Conservation (phyloP, 352 stramenopile genomes). For the Globisporangium camurandrum region DNA sequence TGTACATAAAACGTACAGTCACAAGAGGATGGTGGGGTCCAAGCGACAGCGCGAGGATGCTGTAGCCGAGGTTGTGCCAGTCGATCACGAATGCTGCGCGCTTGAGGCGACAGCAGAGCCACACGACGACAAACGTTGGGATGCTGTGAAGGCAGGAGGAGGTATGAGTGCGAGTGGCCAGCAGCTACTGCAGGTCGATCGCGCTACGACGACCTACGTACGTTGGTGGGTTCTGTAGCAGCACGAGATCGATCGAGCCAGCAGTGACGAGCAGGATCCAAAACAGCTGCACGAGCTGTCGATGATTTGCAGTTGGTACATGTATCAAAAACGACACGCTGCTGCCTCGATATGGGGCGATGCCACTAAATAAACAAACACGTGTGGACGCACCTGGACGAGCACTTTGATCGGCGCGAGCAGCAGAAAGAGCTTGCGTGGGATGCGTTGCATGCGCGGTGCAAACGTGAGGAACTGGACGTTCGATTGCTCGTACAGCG, state of each 20-base stretch:
- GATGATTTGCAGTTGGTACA: too few species aligned
- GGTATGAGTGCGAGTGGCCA: background rate
- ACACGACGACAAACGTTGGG: conserved; percentile 91
- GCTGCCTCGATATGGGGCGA: too few species aligned
- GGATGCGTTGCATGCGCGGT: conserved; percentile 52
- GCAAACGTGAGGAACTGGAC: conserved; percentile 73
- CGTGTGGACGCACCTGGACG: conserved; percentile 21
- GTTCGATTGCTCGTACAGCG: conserved; percentile 49
- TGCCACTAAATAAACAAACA: too few species aligned
- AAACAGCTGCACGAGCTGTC: conserved; percentile 73
- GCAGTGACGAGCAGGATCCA: conserved; percentile 64
- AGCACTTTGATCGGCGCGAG: conserved; percentile 85
- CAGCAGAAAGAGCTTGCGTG: conserved; percentile 61
- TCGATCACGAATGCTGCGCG: conserved; percentile 94
- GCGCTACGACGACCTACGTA: conserved; percentile 15
- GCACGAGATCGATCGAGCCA: conserved; percentile 85
- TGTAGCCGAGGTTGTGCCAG: conserved; percentile 99
- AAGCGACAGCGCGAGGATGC: conserved; percentile 89
- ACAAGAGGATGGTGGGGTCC: conserved; percentile 55
- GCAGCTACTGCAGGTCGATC: background rate
- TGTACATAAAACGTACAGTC: conserved; percentile 25
- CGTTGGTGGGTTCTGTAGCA: conserved; percentile 98
- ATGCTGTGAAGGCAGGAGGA: conserved; percentile 57
- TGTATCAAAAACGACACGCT: too few species aligned
- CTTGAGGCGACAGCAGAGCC: conserved; percentile 62